phyloP scores from a whole-genome alignment of 805 yeast species.

The Groenewaldozyma salmanticensis region DNA sequence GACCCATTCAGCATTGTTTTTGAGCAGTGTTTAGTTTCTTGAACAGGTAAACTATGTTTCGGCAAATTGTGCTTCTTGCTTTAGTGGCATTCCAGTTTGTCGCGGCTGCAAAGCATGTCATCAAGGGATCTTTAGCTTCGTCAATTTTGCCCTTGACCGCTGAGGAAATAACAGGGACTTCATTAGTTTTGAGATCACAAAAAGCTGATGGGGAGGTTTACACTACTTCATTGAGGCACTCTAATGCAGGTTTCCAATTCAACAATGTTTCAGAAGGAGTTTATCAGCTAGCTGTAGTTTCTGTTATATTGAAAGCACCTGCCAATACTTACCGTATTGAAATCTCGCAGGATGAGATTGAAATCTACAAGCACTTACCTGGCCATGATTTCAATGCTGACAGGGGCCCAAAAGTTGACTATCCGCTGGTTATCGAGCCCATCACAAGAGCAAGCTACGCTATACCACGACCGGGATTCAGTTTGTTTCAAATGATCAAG shows the following conservation, averaged over 20 bases:
- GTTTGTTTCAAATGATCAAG: slow-evolving; percentile 23
- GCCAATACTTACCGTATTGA: slow-evolving; percentile 14
- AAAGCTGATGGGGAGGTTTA: background rate
- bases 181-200: slow-evolving; percentile 3
- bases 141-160: slow-evolving; percentile 11
- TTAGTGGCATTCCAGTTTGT: too few relatives aligned
- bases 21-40: too few relatives aligned
- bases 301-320: slow-evolving; percentile 12
- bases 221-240: slow-evolving; percentile 4
- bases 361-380: slow-evolving; percentile 17
- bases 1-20: too few relatives aligned
- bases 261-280: slow-evolving; percentile 20
- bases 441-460: slow-evolving; percentile 20
- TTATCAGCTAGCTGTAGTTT: slow-evolving; percentile 16
- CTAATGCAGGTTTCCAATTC: slow-evolving; percentile 19
- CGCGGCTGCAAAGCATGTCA: too few relatives aligned
- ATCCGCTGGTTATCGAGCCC: slow-evolving; percentile 25
- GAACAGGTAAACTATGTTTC: too few relatives aligned
- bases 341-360: slow-evolving; percentile 18
- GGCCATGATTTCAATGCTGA: slow-evolving; percentile 22
- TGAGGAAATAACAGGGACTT: slow-evolving; percentile 9
- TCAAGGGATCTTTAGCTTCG: slow-evolving; percentile 10
- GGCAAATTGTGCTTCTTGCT: too few relatives aligned
- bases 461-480: slow-evolving; percentile 21
- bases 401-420: slow-evolving; percentile 23